Conservation (phyloP, 2,329 filamentous ascomycete genomes). For the Cryphonectria japonica region DNA sequence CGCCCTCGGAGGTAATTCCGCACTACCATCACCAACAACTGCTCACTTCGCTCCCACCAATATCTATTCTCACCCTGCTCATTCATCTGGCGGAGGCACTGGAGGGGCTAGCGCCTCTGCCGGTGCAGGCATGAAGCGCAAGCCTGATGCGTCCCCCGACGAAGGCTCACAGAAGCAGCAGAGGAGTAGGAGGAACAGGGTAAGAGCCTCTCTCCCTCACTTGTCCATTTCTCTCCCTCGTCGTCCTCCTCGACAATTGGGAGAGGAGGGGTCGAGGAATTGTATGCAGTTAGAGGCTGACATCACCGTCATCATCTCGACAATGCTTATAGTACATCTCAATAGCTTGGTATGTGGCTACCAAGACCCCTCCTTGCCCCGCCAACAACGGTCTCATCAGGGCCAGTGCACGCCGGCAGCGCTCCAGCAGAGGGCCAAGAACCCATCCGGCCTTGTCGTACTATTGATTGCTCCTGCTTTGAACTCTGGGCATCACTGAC, state of each 20-base stretch:
- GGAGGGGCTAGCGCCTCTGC: constrained; percentile 17
- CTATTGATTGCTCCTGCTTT: neutral
- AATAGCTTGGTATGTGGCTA: constrained; percentile 58
- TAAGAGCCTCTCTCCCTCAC: constrained; percentile 40
- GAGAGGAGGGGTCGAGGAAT: neutral
- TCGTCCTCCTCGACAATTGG: neutral
- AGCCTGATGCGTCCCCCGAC: constrained; percentile 44
- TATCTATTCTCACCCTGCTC: constrained; percentile 5
- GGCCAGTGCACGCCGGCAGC: neutral
- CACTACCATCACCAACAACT: constrained; percentile 36
- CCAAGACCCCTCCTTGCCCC: constrained; percentile 2
- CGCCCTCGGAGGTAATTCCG: constrained; percentile 55
- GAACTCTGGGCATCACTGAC: neutral
- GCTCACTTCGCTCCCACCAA: constrained; percentile 33
- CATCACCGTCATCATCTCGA: constrained; percentile 13
- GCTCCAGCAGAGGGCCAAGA: neutral
- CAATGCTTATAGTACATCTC: constrained; percentile 57
- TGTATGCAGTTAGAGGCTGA: constrained; percentile 9
- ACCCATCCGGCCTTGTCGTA: neutral
- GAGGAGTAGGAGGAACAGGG: constrained; percentile 63
- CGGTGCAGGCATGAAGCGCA: constrained; percentile 38
- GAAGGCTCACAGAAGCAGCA: constrained; percentile 52
- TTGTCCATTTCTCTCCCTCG: neutral
- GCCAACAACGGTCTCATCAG: neutral
- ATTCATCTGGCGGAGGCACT: neutral